These are phyloP conservation scores for Irpex sp. DNA, from an alignment of 1,284 basidiomycete genomes.

Conservation along the genomic window DNA sequence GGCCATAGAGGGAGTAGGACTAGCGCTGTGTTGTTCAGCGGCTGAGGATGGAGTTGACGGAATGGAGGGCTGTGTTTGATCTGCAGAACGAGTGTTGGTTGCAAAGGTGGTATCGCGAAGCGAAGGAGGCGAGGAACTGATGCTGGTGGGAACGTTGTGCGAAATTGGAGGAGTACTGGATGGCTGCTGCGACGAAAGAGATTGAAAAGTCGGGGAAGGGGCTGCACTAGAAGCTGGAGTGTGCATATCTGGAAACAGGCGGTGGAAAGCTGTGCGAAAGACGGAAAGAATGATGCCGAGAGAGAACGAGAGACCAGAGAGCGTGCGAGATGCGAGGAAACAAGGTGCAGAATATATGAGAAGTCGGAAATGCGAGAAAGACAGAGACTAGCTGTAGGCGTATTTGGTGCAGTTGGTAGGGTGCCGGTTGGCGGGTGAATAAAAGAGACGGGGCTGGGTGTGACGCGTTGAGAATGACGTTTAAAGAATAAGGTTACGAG, in stretches of 20 bases:
- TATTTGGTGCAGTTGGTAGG: constrained; percentile 6
- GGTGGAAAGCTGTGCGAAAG: neutral
- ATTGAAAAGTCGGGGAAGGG: constrained; percentile 4
- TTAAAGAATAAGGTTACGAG: constrained; percentile 8
- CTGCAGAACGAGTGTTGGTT: neutral
- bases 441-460: neutral
- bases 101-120: constrained; percentile 12
- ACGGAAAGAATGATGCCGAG: neutral
- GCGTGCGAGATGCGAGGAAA: neutral
- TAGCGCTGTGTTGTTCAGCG: neutral
- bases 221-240: constrained; percentile 1
- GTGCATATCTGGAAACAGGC: neutral
- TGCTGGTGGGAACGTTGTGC: neutral
- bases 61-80: neutral
- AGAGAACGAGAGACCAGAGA: neutral
- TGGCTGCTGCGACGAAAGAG: constrained; percentile 5
- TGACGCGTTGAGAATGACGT: constrained; percentile 9
- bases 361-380: constrained; percentile 2
- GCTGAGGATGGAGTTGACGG: constrained; percentile 7
- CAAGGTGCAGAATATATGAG: neutral
- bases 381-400: constrained; percentile 7
- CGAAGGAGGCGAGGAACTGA: neutral
- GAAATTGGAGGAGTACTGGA: neutral
- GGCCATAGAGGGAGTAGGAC: constrained; percentile 1
- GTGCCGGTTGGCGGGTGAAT: neutral